These are phyloP conservation scores for Chlamydomonas sphaeroides DNA, from an alignment of 139 green algal genomes.

Conservation along the genomic window DNA sequence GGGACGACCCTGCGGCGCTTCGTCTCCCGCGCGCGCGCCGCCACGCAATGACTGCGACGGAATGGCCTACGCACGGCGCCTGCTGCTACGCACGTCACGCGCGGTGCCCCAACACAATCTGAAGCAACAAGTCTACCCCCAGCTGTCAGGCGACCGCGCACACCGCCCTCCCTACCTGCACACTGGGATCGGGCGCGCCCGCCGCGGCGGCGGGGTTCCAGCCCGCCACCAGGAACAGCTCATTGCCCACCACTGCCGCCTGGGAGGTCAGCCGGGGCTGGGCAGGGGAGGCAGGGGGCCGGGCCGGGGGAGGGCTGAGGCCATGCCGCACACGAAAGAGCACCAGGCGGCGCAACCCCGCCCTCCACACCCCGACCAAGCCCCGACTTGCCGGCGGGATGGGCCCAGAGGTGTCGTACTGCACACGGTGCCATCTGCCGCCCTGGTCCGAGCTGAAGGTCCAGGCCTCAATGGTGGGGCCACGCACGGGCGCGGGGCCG, in stretches of 20 bases:
- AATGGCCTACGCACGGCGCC: too few species aligned
- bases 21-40: too few species aligned
- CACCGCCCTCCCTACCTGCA: not conserved
- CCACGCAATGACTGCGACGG: too few species aligned
- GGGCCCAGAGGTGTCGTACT: not conserved
- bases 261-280: constrained; percentile 20
- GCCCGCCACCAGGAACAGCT: constrained; percentile 29
- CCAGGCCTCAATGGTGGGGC: constrained; percentile 22
- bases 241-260: constrained; percentile 15
- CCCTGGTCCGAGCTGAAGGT: constrained; percentile 20
- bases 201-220: not conserved
- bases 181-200: not conserved
- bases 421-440: not conserved
- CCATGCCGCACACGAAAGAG: not conserved
- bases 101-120: too few species aligned
- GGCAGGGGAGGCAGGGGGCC: not conserved
- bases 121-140: too few species aligned
- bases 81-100: too few species aligned
- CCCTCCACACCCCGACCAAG: not conserved
- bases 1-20: too few species aligned
- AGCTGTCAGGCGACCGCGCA: too few species aligned
- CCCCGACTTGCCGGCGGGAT: not conserved
- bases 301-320: not conserved
- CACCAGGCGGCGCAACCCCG: not conserved
- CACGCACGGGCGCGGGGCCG: not conserved